Base-by-base conservation (phyloP, 2,329 filamentous ascomycete species). In the Calonectria pseudoreteaudii region DNA sequence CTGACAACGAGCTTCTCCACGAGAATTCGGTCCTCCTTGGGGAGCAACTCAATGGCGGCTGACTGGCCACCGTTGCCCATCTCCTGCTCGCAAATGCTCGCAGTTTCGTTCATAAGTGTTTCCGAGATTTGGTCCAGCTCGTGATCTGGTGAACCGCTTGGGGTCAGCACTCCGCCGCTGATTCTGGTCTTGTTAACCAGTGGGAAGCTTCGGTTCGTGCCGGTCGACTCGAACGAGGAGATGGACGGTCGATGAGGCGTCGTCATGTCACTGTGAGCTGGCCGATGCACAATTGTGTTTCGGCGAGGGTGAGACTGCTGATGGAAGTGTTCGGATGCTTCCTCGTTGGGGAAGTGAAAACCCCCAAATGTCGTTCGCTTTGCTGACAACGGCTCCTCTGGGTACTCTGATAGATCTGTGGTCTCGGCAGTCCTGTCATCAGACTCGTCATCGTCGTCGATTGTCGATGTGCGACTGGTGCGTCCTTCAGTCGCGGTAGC, bases 171-270 rank as follows among this genome's bases (percentile, higher is more conserved):
- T 8, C 87, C 88, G 38, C 84, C 86, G 65, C 85, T 86, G 11
- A 85, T 80, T 74, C 86, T 88, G 20, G 86, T 79, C 77, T 87
- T 90, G 77, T 88, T 90, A 52, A 92, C 87, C 7, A 93, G 85
- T 0, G 91, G 91, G 75, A 93, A 93, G 80, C 90, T 93, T 77
- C 91, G 86, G 66, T 88, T 90, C 1, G 91, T 92, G 20, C 90
- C 90, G 0, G 86, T 87, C 0, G 91, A 93, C 58, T 89, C 89
- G 72, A 91, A 86, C 0, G 90, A 91, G 5, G 90, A 89, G 28
- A 89, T 82, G 0, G 90, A 91, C 8, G 91, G 89, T 2, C 90
- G 77, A 68, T 78, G 79, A 41, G 74, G 34, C 10, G 74, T 66
- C 13, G 71, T 64, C 52, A 66, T 71, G 53, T 74, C 72, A 64